Conservation (phyloP, 352 stramenopile genomes). For the Halophytophthora polymorphica region DNA sequence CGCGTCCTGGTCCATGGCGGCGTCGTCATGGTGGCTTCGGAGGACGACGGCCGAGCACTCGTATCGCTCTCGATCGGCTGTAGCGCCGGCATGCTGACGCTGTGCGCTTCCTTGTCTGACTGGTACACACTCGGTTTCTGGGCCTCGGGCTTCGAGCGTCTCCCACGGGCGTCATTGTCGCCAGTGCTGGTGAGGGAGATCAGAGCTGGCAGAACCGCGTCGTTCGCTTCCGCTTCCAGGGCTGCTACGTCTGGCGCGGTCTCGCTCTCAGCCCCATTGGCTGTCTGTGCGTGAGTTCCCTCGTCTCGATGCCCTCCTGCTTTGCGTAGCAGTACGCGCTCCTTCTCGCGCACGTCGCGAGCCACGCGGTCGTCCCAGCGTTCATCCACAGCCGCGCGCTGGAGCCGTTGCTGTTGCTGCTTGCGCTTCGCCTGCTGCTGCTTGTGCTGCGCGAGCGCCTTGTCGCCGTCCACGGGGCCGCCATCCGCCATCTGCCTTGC, state of each 20-base stretch:
- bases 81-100: conserved; percentile 17
- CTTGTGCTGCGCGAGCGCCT: conserved; percentile 17
- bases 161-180: conserved; percentile 3
- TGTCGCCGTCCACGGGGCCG: conserved; percentile 6
- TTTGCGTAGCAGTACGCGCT: conserved; percentile 27
- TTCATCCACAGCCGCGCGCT: conserved; percentile 26
- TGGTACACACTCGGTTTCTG: conserved; percentile 1
- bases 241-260: background rate
- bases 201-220: conserved; percentile 10
- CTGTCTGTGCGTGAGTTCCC: conserved; percentile 2
- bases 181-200: conserved; percentile 5
- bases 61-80: conserved; percentile 12
- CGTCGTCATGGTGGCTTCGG: conserved; percentile 4
- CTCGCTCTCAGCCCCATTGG: background rate
- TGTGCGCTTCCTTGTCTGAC: conserved; percentile 1
- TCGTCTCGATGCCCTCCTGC: background rate
- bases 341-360: conserved; percentile 47
- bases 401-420: conserved; percentile 10
- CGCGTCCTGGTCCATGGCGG: background rate
- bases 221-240: background rate
- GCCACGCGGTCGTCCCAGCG: conserved; percentile 45
- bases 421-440: conserved; percentile 22
- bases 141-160: conserved; percentile 1
- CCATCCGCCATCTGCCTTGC: conserved; percentile 39
- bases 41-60: background rate